Conservation (phyloP, 2,329 filamentous ascomycete species). For the Zymoseptoria tritici region DNA sequence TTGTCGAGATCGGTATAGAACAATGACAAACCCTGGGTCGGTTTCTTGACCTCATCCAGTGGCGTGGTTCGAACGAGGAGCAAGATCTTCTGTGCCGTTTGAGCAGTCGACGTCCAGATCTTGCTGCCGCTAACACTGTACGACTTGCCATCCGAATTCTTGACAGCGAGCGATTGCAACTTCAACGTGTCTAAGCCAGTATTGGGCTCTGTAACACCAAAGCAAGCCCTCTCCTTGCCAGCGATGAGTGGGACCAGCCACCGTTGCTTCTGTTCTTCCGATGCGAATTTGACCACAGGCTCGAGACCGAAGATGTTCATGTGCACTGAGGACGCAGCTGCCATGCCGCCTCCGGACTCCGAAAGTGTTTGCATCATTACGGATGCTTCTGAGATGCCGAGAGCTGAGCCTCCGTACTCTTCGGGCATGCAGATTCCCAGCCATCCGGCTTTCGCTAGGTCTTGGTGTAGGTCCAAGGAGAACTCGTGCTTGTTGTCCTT, state of each 20-base stretch:
- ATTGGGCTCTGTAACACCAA: constrained; percentile 57
- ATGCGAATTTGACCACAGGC: constrained; percentile 40
- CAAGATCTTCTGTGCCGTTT: constrained; percentile 39
- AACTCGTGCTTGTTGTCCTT: constrained; percentile 38
- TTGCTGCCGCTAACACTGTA: constrained; percentile 37
- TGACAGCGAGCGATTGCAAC: constrained; percentile 32
- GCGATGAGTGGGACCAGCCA: constrained; percentile 36
- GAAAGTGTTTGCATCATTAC: constrained; percentile 44
- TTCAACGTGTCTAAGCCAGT: constrained; percentile 37
- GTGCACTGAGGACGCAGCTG: constrained; percentile 37
- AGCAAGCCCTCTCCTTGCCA: constrained; percentile 42
- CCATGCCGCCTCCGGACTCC: constrained; percentile 39
- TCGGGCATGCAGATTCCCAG: constrained; percentile 40
- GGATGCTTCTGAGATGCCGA: constrained; percentile 38
- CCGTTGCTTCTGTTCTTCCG: constrained; percentile 35
- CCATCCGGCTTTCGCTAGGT: constrained; percentile 38
- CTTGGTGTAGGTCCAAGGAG: constrained; percentile 35
- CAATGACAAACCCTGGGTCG: constrained; percentile 37
- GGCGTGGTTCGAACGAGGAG: constrained; percentile 39
- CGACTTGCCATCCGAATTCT: constrained; percentile 25
- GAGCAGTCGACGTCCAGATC: constrained; percentile 42
- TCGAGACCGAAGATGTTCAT: constrained; percentile 45
- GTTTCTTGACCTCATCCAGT: constrained; percentile 35
- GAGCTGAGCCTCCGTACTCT: constrained; percentile 36
- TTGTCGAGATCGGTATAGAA: constrained; percentile 40